Conservation (phyloP, 1,139 yeast genomes). For the Yamadazyma pseudoaaseri region DNA sequence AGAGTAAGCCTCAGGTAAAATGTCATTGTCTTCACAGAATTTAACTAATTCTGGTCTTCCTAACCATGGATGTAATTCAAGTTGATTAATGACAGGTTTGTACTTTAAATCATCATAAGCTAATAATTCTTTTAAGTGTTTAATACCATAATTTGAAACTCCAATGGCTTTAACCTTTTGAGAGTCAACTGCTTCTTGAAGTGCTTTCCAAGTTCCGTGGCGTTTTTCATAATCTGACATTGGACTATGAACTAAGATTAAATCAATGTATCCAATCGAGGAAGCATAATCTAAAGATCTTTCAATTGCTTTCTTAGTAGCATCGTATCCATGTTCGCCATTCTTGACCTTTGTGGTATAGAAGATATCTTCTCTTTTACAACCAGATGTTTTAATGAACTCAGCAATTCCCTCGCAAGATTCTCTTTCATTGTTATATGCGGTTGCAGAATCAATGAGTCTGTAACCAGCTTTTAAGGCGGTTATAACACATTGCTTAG, state of each 20-base stretch:
- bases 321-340: slow-evolving; percentile 34
- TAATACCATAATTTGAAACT: slow-evolving; percentile 63
- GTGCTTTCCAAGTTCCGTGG: slow-evolving; percentile 39
- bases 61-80: slow-evolving; percentile 71
- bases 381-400: slow-evolving; percentile 19
- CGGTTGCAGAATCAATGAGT: slow-evolving; percentile 46
- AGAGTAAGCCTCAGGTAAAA: slow-evolving; percentile 69
- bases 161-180: slow-evolving; percentile 47
- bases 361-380: slow-evolving; percentile 32
- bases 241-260: slow-evolving; percentile 45
- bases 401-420: slow-evolving; percentile 26
- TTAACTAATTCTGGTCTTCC: slow-evolving; percentile 44
- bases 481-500: slow-evolving; percentile 29
- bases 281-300: slow-evolving; percentile 6
- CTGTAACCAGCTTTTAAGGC: slow-evolving; percentile 65
- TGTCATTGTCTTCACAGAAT: slow-evolving; percentile 47
- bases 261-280: slow-evolving; percentile 42
- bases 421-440: slow-evolving; percentile 57
- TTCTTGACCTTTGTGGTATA: slow-evolving; percentile 63
- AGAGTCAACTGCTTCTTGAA: slow-evolving; percentile 37
- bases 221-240: slow-evolving; percentile 27
- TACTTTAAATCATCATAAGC: slow-evolving; percentile 45
- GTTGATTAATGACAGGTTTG: slow-evolving; percentile 75
- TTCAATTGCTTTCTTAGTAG: slow-evolving; percentile 6
- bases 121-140: slow-evolving; percentile 57